Evolutionary conservation across 208 protist species (phyloP), one percentile per base, ranked within the genome.

Genomic region (Acanthamoeba castellanii): DNA sequence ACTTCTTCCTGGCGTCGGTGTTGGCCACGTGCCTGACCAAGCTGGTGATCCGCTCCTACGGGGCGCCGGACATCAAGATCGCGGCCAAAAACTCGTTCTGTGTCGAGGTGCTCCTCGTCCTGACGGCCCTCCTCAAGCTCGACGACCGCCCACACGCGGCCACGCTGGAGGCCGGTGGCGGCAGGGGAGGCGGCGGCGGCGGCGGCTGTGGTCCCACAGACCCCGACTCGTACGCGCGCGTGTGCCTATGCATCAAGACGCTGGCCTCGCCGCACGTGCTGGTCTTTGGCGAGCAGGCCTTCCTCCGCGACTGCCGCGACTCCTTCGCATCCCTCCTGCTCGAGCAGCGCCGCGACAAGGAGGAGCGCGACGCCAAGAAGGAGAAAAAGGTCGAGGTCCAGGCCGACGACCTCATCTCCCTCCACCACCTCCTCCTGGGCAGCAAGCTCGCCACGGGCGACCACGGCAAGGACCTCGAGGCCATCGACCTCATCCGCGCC

Each of bases 1-100:
- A 99, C 95, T 99, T 99, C 95, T 99, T 99, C 96, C 95, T 99
- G 47, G 98, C 97, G 0, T 72, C 98, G 16, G 97, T 97, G 7
- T 94, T 99, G 16, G 97, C 98, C 34, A 98, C 96, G 32, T 98
- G 99, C 11, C 96, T 99, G 0, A 96, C 98, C 3, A 99, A 99
- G 97, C 97, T 99, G 25, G 98, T 98, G 47, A 92, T 99, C 25
- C 98, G 95, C 34, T 64, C 94, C 5, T 47, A 66, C 32, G 50
- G 42, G 0, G 52, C 64, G 64, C 32, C 20, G 4, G 32, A 34
- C 42, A 3, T 81, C 18, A 66, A 78, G 14, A 70, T 66, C 45
- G 93, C n/a, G n/a, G 92, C 64, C 50, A 93, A 18, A 59, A 92
- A 30, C 32, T 92, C 25, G 82, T 94, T 52, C 47, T 88, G 11